Percentiles rank a stretch among this genome's conserved stretches.
Conservation (phyloP, 164 flowering plant species). For the Malania oleifera region DNA sequence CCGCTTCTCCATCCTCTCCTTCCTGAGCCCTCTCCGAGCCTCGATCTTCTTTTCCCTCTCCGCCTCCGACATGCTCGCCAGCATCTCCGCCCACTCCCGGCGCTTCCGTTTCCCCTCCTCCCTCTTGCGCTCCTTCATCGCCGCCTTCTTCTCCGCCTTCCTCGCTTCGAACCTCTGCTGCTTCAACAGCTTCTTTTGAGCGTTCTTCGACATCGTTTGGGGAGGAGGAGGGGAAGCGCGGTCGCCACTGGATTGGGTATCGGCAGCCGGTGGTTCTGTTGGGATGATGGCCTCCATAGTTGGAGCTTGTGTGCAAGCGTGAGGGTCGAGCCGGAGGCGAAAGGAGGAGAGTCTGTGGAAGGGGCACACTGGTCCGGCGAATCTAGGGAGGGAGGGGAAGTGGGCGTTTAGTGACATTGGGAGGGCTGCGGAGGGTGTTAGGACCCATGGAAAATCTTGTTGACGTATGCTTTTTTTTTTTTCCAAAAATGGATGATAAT, state of each 20-base stretch:
- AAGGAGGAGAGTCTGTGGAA: no score
- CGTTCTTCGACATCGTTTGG: slow-evolving; percentile 58
- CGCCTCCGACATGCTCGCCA: slow-evolving; percentile 48
- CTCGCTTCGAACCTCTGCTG: slow-evolving; percentile 67
- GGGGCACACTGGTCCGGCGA: no score
- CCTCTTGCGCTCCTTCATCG: slow-evolving; percentile 56
- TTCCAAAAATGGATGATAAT: no score
- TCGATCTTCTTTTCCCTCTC: slow-evolving; percentile 65
- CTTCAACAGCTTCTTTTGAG: slow-evolving; percentile 72
- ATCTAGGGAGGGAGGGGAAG: no score
- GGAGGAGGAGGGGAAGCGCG: neutral
- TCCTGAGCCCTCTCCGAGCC: slow-evolving; percentile 45
- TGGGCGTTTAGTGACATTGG: no score
- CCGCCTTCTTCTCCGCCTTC: slow-evolving; percentile 80
- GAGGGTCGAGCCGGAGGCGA: no score
- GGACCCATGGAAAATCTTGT: no score
- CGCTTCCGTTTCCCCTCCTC: slow-evolving; percentile 62
- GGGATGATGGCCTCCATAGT: no score
- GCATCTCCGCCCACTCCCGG: slow-evolving; percentile 68
- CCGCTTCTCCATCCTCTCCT: slow-evolving; percentile 78
- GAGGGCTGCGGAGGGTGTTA: no score
- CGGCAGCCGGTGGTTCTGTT: no score
- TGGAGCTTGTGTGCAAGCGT: no score
- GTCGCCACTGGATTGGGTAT: neutral
- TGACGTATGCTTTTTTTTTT: no score